These are phyloP conservation scores for Scheffersomyces lignicola DNA, from an alignment of 1,139 yeast species.

Conservation along the genomic window DNA sequence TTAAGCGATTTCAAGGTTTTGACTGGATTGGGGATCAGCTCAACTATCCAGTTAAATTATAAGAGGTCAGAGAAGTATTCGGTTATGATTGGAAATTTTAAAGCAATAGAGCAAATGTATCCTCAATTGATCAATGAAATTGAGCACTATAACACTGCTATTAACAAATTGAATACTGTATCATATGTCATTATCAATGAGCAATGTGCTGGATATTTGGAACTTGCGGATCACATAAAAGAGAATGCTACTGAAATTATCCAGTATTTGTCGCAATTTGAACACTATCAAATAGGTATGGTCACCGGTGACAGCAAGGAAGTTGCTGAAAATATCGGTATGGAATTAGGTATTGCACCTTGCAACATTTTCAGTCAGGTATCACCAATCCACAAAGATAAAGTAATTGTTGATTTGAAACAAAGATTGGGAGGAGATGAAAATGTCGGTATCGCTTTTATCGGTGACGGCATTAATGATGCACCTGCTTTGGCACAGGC, in stretches of 20 bases:
- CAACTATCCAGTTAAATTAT: slow-evolving; percentile 29
- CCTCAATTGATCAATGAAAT: slow-evolving; percentile 5
- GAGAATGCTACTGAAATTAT: slow-evolving; percentile 65
- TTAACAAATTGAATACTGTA: slow-evolving; percentile 24
- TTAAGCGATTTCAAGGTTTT: slow-evolving; percentile 48
- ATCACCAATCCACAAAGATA: slow-evolving; percentile 75
- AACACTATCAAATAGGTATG: slow-evolving; percentile 74
- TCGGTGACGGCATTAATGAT: slow-evolving; percentile 97
- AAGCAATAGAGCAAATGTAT: slow-evolving; percentile 36
- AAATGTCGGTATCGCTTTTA: slow-evolving; percentile 65
- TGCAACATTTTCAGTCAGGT: slow-evolving; percentile 74
- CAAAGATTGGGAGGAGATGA: slow-evolving; percentile 30
- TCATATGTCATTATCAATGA: slow-evolving; percentile 54
- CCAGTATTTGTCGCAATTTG: slow-evolving; percentile 45
- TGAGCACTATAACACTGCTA: neutral
- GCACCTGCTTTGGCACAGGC: slow-evolving; percentile 93
- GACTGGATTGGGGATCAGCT: slow-evolving; percentile 74
- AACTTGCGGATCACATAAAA: slow-evolving; percentile 69
- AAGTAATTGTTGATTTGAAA: slow-evolving; percentile 62
- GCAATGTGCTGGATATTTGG: slow-evolving; percentile 61
- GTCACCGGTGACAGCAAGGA: slow-evolving; percentile 82
- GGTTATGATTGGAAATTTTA: slow-evolving; percentile 59
- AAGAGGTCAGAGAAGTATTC: slow-evolving; percentile 19
- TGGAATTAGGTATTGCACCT: slow-evolving; percentile 62
- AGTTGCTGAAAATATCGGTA: slow-evolving; percentile 68